Base-by-base conservation (phyloP, 768 basidiomycete species). In the Pleurotus eryngii region DNA sequence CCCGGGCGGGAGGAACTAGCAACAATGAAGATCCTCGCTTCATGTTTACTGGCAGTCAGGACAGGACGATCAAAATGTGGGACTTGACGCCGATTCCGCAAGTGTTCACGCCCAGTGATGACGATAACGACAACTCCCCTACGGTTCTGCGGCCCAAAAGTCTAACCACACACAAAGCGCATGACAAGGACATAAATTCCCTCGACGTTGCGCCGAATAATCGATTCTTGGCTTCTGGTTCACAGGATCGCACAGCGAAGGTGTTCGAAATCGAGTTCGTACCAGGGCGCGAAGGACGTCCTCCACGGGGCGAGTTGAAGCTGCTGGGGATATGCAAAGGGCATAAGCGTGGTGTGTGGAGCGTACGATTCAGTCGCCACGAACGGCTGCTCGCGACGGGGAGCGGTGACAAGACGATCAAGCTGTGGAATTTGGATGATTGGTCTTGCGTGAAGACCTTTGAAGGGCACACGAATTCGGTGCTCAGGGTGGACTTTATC, bases 1-100 rank as follows among this genome's bases (percentile, higher is more conserved):
- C 92, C n/a, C 81, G 86, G 24, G 74, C 67, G 17, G 58, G 59
- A 18, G 67, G 65, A 6, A 69, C 69, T 15, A 63, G 59, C 8
- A 61, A 61, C 24, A 68, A 68, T 17, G 57, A 63, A 37, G 62
- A 66, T 50, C 73, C 76, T 49, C 77, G 77, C 40, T 96, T 97
- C 73, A 76, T 95, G 79, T 90, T 98, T 68, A 97, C 95, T 12
- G 97, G 96, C 30, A 92, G 90, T 68, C 96, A 98, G 71, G 97
- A 99, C 70, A 85, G 92, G 43, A 98, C 97, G 3, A 90, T 98
- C 69, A 99, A 99, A 72, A 89, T 98, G 86, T 99, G 97, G 97
- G 94, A 98, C 71, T 68, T 98, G n/a, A 74, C 81, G 0, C 67
- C 73, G 12, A 72, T 87, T 3, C 71, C 79, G 1, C 49, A 73